Conservation (phyloP, 2,329 filamentous ascomycete species). For the Pseudocercospora pini-densiflorae region DNA sequence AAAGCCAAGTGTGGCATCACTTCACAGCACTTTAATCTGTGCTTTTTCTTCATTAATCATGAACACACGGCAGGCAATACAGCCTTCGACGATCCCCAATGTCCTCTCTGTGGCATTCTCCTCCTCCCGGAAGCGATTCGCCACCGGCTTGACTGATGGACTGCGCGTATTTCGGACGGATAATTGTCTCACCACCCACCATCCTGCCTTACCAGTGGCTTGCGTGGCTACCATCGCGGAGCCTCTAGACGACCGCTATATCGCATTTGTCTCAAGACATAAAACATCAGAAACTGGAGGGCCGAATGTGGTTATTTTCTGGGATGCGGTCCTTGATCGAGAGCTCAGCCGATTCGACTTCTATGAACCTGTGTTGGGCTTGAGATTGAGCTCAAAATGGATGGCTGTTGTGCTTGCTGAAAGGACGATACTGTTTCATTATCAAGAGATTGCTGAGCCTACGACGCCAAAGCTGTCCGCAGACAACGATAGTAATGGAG, state of each 20-base stretch:
- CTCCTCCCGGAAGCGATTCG: constrained; percentile 80
- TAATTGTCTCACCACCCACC: constrained; percentile 42
- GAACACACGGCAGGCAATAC: constrained; percentile 88
- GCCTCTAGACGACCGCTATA: constrained; percentile 57
- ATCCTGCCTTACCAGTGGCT: constrained; percentile 26
- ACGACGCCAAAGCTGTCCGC: neutral
- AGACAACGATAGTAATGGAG: constrained; percentile 56
- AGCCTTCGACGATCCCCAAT: constrained; percentile 72
- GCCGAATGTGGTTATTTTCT: constrained; percentile 59
- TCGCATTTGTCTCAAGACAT: constrained; percentile 88
- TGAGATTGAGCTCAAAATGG: constrained; percentile 75
- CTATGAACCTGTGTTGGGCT: constrained; percentile 77
- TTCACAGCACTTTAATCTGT: too few relatives aligned
- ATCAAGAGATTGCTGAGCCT: constrained; percentile 30
- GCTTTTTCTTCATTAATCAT: constrained; percentile 64
- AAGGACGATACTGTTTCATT: constrained; percentile 38
- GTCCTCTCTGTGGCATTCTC: constrained; percentile 89
- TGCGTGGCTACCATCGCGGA: constrained; percentile 37
- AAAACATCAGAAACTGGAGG: constrained; percentile 45
- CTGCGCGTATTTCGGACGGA: constrained; percentile 61
- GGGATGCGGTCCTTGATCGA: constrained; percentile 83
- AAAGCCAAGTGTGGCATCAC: neutral
- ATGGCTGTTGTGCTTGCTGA: constrained; percentile 73
- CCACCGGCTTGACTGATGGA: constrained; percentile 82
- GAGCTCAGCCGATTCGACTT: constrained; percentile 78